Base-by-base conservation (phyloP, 768 basidiomycete genomes). In the Mycena latifolia region DNA sequence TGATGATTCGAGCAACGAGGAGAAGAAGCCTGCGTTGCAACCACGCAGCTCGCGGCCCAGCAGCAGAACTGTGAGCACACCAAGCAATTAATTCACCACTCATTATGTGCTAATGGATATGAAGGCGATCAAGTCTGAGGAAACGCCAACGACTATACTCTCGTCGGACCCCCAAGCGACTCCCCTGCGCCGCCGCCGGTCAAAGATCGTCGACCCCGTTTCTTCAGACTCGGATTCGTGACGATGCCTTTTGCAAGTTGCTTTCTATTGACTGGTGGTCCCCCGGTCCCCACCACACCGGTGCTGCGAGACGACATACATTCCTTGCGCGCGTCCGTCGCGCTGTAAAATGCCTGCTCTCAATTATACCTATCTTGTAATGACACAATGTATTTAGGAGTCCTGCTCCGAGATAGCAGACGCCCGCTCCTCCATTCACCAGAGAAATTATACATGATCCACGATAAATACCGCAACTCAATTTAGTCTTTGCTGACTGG, bases 101-200 rank as follows among this genome's bases (percentile, higher is more conserved):
- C n/a, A n/a, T n/a, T 46, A 47, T 12, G 20, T 48, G 11, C 54
- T n/a, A 29, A 14, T 11, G 45, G 18, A 54, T n/a, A 22, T 43
- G 11, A 24, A 75, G 77, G 57, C 52, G 65, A 54, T 81, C 57
- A 81, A 80, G 69, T 67, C 57, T 17, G 81, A 80, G 61, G 73
- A 71, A 29, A 41, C 63, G 22, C 60, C 73, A 37, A 71, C 60
- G 52, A 66, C 78, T n/a, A 74, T 72, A 18, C 74, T 81, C 28
- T 74, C 79, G 10, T 71, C 74, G 27, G 73, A 71, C 45, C 61
- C 75, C 33, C 70, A 74, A 33, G 63, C 76, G 48, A 75, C 73
- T 56, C 72, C 81, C 39, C 73, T 87, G 29, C 82, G 84, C 56
- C 79, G 84, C 55, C 85, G 87, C 41, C 79, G 79, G 20, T 86